Evolutionary conservation across 2,329 filamentous ascomycete species (phyloP), one percentile per base, ranked within the genome.

Genomic region (Arthrobotrys pseudoclavata): DNA sequence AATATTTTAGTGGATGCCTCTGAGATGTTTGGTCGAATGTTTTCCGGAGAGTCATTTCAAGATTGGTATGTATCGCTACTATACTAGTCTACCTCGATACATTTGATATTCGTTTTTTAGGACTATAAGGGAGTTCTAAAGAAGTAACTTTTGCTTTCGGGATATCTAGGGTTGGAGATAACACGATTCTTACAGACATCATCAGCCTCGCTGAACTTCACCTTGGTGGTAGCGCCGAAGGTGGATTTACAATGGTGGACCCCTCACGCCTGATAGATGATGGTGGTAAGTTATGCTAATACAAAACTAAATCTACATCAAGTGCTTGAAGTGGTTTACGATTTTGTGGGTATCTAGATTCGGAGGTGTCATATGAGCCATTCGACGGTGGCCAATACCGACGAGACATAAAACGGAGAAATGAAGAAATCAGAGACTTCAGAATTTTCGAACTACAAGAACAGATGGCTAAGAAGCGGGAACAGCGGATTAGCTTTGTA

Each of bases 181-280:
- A 68, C 42, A 74, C 69, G 10, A 74, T 74, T 42, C 62, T 74
- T 18, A 62, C 67, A 45, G 69, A 74, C 42, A 74, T 74, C 15
- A 53, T 74, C 10, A 29, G 52, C 15, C 62, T 74, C 3, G 37
- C 69, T 10, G 53, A 74, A 24, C 53, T 74, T 22, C 62, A 74
- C 18, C 52, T 62, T 31, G 61, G 47, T 5, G 24, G 12, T 2
- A 6, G 31, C 20, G 31, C 10, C 10, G 40, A 45, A 0, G n/a
- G 20, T 13, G 22, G 22, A 29, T 61, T 55, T 7, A 13, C 22
- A 24, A 62, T 34, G 20, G 52, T 68, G 7, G 42, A 48, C 12
- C 62, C 69, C 15, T 40, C 52, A 18, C 50, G 40, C 20, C 62
- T 74, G n/a, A 67, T 74, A 31, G 52, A 53, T 13, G 34, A 62